Evolutionary conservation across 78 protist species (phyloP).

Genomic region (Anaeramoeba flamelloides): DNA sequence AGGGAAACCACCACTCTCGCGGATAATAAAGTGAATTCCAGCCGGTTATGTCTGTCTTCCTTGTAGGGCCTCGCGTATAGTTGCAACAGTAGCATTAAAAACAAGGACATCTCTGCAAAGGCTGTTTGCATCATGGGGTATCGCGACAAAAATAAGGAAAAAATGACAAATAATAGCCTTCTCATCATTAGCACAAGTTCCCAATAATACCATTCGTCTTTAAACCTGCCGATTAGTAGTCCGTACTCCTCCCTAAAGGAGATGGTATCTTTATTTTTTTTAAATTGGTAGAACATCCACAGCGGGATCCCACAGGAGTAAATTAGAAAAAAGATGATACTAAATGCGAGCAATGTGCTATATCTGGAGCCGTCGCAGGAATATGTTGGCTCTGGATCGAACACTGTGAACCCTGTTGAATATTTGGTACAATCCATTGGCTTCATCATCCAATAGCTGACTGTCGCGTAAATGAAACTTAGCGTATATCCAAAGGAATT

Average conservation of each 20-base stretch:
- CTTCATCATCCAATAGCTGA: not conserved
- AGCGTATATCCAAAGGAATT: not conserved
- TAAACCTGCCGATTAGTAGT: not conserved
- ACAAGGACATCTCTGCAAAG: not conserved
- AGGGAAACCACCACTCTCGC: not conserved
- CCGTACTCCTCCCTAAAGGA: not conserved
- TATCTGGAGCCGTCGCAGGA: not conserved
- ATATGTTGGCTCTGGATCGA: not conserved
- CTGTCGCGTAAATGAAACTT: not conserved
- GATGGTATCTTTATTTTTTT: not conserved
- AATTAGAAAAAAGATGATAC: not conserved
- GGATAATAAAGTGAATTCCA: not conserved
- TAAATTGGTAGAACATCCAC: not conserved
- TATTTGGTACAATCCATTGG: not conserved
- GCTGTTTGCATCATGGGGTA: not conserved
- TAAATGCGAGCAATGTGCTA: not conserved
- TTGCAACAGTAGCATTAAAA: not conserved
- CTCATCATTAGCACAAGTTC: not conserved
- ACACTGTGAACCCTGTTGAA: not conserved
- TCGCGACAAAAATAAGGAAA: not conserved
- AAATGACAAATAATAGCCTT: not conserved
- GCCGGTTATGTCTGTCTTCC: not conserved
- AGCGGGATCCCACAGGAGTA: not conserved
- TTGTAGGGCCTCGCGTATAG: not conserved
- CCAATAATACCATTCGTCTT: not conserved